Conservation (phyloP, 371 early-diverging fungal species). For the Mucor mucedo region DNA sequence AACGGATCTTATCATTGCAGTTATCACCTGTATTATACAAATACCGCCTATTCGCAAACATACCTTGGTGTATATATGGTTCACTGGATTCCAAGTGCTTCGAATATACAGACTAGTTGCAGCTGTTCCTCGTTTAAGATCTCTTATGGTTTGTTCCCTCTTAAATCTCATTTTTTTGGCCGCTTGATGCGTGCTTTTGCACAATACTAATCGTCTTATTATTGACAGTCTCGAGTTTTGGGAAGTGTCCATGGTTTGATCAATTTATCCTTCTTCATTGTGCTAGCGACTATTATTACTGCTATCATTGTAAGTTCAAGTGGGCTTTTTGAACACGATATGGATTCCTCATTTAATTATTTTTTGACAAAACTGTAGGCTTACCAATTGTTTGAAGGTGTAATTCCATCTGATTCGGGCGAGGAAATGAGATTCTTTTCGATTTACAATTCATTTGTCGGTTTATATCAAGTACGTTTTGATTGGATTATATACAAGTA, state of each 20-base stretch:
- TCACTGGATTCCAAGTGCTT: constrained; percentile 67
- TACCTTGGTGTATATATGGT: constrained; percentile 55
- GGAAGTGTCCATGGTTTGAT: constrained; percentile 66
- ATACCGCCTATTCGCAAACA: constrained; percentile 53
- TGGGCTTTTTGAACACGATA: no score
- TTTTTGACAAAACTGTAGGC: constrained; percentile 22
- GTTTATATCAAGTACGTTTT: constrained; percentile 59
- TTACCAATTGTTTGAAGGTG: constrained; percentile 54
- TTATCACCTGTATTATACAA: constrained; percentile 58
- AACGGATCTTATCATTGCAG: constrained; percentile 59
- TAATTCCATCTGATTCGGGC: constrained; percentile 43
- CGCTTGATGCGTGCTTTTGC: no score
- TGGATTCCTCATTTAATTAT: neutral
- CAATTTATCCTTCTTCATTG: constrained; percentile 68
- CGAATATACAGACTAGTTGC: constrained; percentile 66
- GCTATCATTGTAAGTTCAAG: constrained; percentile 46
- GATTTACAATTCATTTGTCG: constrained; percentile 66
- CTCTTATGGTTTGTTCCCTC: constrained; percentile 50
- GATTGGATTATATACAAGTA: neutral
- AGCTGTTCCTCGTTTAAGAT: constrained; percentile 58
- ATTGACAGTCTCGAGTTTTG: constrained; percentile 54
- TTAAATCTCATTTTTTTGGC: no score
- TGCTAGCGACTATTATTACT: constrained; percentile 56
- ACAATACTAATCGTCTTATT: neutral
- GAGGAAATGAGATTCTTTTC: constrained; percentile 65